Base-by-base conservation (phyloP, 768 basidiomycete species). In the Collybiopsis luxurians region DNA sequence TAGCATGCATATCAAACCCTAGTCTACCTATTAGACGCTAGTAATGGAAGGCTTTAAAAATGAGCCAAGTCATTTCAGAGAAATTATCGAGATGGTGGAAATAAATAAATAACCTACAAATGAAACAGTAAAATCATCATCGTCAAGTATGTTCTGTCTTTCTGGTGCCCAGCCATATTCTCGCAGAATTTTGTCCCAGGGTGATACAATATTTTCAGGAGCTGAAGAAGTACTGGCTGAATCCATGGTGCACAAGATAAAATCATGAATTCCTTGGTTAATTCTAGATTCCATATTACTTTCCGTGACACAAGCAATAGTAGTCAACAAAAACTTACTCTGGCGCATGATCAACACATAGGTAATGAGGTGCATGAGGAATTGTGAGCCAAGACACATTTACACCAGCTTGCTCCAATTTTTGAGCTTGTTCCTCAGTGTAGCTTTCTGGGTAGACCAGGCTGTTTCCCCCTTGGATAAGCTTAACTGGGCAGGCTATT, bases 401-500 rank as follows among this genome's bases (percentile, higher is more conserved):
- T 3, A 69, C 61, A 3, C 66, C 66, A 10, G 64, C 66, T 4
- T 58, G 47, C 11, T 51, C 36, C n/a, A 75, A 55, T 1, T 53
- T 19, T 4, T 47, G 34, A 10, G 54, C 57, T 3, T 71, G 60
- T 1, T 64, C 64, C 39, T 69, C 44, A 4, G 68, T 59, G 21
- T 52, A 34, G 36, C 68, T 63, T 3, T 61, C 7, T 2, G 64
- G 49, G 55, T 75, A 75, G 9, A 66, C 71, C 26, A 73, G 57
- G 55, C 71, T 69, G 7, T 67, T 65, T 17, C 53, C 45, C 56
- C 68, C 69, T 40, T 71, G 67, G 9, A 75, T 65, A 28, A 75
- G 58, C n/a, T 55, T 48, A 11, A 72, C 63, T 0, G 70, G 67
- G n/a, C 69, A 69, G 30, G 30, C 40, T 40, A 72, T 64, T 68